A percentile compares a stretch with the other conserved stretches of the same genome.
phyloP scores from a whole-genome alignment of 2,329 filamentous ascomycete genomes.

The Xylaria sp. region DNA sequence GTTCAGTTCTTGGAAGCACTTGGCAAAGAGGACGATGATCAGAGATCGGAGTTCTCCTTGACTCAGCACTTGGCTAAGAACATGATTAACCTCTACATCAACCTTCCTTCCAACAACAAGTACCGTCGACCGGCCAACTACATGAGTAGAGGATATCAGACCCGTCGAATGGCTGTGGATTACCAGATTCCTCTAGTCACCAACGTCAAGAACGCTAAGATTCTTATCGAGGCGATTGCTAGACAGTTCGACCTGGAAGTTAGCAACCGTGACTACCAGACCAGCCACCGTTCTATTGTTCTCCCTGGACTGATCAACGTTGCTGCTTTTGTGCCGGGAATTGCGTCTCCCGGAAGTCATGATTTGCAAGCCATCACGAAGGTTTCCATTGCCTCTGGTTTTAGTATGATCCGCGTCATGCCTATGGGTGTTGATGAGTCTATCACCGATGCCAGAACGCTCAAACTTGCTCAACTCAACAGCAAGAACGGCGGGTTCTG shows the following conservation, averaged over 20 bases:
- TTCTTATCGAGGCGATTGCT: slow-evolving; percentile 88
- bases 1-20: slow-evolving; percentile 93
- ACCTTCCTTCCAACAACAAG: slow-evolving; percentile 96
- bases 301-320: slow-evolving; percentile 74
- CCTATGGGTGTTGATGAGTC: slow-evolving; percentile 67
- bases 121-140: slow-evolving; percentile 96
- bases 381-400: slow-evolving; percentile 68
- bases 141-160: slow-evolving; percentile 96
- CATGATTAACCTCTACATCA: slow-evolving; percentile 98
- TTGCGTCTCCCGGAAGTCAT: slow-evolving; percentile 57
- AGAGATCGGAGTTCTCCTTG: slow-evolving; percentile 93
- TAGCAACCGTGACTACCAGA: slow-evolving; percentile 81
- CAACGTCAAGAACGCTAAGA: slow-evolving; percentile 99
- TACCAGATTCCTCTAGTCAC: slow-evolving; percentile 95
- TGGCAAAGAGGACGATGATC: slow-evolving; percentile 68
- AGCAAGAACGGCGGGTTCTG: slow-evolving; percentile 62
- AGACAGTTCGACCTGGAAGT: slow-evolving; percentile 83
- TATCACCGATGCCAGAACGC: slow-evolving; percentile 65
- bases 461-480: slow-evolving; percentile 68
- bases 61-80: slow-evolving; percentile 97
- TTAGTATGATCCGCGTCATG: slow-evolving; percentile 77
- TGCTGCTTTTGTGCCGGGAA: slow-evolving; percentile 71
- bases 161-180: slow-evolving; percentile 95
- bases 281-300: slow-evolving; percentile 71
- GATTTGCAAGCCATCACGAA: slow-evolving; percentile 67